Percentiles rank a stretch among this genome's conserved stretches.
These are phyloP conservation scores for Hypomyces rosellus DNA, from an alignment of 2,329 filamentous ascomycete species.

Conservation along the genomic window DNA sequence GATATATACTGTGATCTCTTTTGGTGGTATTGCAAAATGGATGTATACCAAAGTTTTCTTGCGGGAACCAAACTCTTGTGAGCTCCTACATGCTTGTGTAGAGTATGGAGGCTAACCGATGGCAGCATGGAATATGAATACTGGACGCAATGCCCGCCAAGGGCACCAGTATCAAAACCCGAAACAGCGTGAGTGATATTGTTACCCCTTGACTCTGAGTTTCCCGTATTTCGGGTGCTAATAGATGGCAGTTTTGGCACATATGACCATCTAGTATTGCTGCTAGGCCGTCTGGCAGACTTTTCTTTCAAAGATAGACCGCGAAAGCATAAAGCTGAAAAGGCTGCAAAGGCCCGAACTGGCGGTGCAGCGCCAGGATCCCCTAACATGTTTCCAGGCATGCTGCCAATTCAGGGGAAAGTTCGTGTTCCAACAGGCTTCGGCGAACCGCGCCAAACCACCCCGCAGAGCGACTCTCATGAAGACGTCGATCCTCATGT, in stretches of 20 bases:
- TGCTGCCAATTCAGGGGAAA: slow-evolving; percentile 47
- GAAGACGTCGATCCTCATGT: slow-evolving; percentile 54
- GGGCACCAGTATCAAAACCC: slow-evolving; percentile 68
- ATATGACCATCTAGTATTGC: slow-evolving; percentile 77
- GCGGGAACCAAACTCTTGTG: slow-evolving; percentile 82
- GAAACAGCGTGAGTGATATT: slow-evolving; percentile 57
- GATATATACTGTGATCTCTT: slow-evolving; percentile 79
- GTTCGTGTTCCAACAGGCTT: slow-evolving; percentile 50
- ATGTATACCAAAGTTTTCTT: slow-evolving; percentile 82
- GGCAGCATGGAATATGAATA: slow-evolving; percentile 67
- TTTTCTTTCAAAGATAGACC: slow-evolving; percentile 72
- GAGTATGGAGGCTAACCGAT: slow-evolving; percentile 16
- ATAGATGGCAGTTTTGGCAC: slow-evolving; percentile 65
- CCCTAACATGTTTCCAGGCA: slow-evolving; percentile 46
- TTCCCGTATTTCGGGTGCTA: slow-evolving; percentile 14
- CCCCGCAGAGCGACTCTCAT: slow-evolving; percentile 25
- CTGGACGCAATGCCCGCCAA: slow-evolving; percentile 84
- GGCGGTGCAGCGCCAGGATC: slow-evolving; percentile 25
- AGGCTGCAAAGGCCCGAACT: slow-evolving; percentile 37
- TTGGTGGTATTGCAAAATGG: slow-evolving; percentile 96
- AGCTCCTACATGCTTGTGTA: slow-evolving; percentile 31
- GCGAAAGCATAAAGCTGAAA: slow-evolving; percentile 56
- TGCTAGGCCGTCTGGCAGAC: slow-evolving; percentile 72
- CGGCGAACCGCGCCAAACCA: slow-evolving; percentile 30
- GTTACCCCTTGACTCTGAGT: too few relatives aligned